Percentiles rank a stretch among this genome's conserved stretches.
Evolutionary conservation across 2,329 filamentous ascomycete species (phyloP).

Genomic region (Calycina herbarum): DNA sequence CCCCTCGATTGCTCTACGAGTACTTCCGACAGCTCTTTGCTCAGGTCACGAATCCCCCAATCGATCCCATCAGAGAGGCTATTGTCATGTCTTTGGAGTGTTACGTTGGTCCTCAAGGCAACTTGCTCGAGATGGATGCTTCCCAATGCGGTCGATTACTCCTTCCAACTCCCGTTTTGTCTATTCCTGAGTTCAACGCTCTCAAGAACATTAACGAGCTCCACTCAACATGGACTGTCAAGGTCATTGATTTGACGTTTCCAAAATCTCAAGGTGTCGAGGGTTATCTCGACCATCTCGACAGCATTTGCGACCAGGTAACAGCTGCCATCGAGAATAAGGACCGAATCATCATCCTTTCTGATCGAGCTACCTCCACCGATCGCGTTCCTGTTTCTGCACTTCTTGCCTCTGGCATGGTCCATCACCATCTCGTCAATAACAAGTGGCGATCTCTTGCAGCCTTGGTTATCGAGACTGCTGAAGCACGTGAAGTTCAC

Average conservation of each 20-base stretch:
- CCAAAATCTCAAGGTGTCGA: constrained; percentile 78
- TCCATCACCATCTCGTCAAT: constrained; percentile 91
- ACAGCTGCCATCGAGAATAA: constrained; percentile 80
- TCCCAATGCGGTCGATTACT: constrained; percentile 84
- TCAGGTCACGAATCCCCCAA: constrained; percentile 96
- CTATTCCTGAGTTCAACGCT: constrained; percentile 87
- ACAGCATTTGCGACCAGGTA: constrained; percentile 82
- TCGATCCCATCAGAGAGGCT: constrained; percentile 94
- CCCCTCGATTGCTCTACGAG: constrained; percentile 86
- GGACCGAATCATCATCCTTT: constrained; percentile 84
- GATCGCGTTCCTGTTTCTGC: constrained; percentile 85
- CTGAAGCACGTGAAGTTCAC: constrained; percentile 93
- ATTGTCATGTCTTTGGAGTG: constrained; percentile 98
- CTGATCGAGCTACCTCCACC: constrained; percentile 80
- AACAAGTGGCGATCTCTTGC: constrained; percentile 94
- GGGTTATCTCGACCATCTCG: constrained; percentile 84
- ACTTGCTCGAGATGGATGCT: constrained; percentile 89
- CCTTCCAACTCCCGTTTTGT: constrained; percentile 84
- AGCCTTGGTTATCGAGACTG: constrained; percentile 86
- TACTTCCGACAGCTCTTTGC: constrained; percentile 98
- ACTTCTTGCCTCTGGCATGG: constrained; percentile 85
- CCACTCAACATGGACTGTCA: constrained; percentile 81
- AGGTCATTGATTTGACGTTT: constrained; percentile 90
- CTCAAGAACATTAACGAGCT: constrained; percentile 73
- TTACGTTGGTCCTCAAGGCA: constrained; percentile 94